Conservation (phyloP, 2,329 filamentous ascomycete genomes). For the Emmonsiellopsis sp. region DNA sequence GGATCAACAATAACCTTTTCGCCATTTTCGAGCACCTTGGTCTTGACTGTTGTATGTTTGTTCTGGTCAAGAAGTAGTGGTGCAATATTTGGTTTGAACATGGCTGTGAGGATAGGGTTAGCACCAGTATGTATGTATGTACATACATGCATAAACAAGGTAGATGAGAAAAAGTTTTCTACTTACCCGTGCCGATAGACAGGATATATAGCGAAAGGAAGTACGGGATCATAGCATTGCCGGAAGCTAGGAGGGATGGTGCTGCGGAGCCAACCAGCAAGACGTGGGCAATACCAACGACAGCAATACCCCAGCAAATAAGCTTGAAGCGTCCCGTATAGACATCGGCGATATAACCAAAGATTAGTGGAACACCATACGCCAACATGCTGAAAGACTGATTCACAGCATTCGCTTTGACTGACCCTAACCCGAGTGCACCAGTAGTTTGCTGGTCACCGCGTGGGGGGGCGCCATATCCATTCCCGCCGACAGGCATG, state of each 20-base stretch:
- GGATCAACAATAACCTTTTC: conserved; percentile 41
- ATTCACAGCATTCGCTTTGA: conserved; percentile 42
- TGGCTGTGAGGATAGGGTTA: background rate
- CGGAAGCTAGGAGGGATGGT: background rate
- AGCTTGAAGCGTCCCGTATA: background rate
- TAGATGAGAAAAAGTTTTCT: background rate
- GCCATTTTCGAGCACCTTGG: conserved; percentile 34
- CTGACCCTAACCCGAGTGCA: conserved; percentile 48
- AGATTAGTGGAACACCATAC: conserved; percentile 41
- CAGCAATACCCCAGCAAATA: background rate
- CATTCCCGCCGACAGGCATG: conserved; percentile 37
- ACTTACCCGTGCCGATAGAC: background rate
- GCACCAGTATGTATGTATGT: background rate
- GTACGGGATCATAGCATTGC: background rate
- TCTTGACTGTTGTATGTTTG: conserved; percentile 35
- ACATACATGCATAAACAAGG: background rate
- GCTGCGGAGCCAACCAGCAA: background rate
- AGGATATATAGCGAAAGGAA: background rate
- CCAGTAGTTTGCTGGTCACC: conserved; percentile 41
- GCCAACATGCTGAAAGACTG: conserved; percentile 50
- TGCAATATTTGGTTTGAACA: background rate
- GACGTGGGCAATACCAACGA: background rate
- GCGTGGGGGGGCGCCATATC: conserved; percentile 26
- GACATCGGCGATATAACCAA: background rate
- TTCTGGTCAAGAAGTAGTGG: background rate